These are phyloP conservation scores for Penicillium canariense DNA, from an alignment of 495 filamentous ascomycete species.

Conservation along the genomic window DNA sequence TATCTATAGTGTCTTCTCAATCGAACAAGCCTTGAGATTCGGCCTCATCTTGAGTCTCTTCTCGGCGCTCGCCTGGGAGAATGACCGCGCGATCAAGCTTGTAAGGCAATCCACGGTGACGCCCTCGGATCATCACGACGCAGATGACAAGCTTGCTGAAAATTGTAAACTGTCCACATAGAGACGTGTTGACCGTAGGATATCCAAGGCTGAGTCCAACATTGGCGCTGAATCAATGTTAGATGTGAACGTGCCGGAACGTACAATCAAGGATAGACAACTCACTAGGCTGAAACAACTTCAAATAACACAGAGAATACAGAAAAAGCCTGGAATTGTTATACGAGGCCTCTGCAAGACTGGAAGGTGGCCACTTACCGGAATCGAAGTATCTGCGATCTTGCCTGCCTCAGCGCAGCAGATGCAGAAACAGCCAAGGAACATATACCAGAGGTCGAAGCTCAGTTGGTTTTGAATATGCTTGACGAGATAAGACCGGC, in stretches of 20 bases:
- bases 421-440: constrained; percentile 61
- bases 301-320: constrained; percentile 83
- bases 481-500: constrained; percentile 46
- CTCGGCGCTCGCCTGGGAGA: constrained; percentile 63
- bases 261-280: neutral
- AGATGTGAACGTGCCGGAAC: constrained; percentile 1
- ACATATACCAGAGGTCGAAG: constrained; percentile 66
- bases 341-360: neutral
- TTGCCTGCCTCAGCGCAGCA: constrained; percentile 50
- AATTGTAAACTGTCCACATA: constrained; percentile 69
- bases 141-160: constrained; percentile 83
- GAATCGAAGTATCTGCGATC: constrained; percentile 47
- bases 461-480: constrained; percentile 60
- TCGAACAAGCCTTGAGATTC: too few relatives aligned
- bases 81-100: constrained; percentile 84
- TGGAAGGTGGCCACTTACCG: constrained; percentile 23
- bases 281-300: constrained; percentile 72
- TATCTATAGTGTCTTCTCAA: too few relatives aligned
- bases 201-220: constrained; percentile 86
- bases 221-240: constrained; percentile 55
- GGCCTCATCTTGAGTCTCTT: constrained; percentile 15
- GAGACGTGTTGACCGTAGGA: constrained; percentile 63
- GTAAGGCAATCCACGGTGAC: constrained; percentile 87
- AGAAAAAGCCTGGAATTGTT: constrained; percentile 18
- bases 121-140: constrained; percentile 83